Percentiles rank a stretch among this genome's conserved stretches.
These are phyloP conservation scores for Dipodascus albidus DNA, from an alignment of 805 yeast species.

Conservation along the genomic window DNA sequence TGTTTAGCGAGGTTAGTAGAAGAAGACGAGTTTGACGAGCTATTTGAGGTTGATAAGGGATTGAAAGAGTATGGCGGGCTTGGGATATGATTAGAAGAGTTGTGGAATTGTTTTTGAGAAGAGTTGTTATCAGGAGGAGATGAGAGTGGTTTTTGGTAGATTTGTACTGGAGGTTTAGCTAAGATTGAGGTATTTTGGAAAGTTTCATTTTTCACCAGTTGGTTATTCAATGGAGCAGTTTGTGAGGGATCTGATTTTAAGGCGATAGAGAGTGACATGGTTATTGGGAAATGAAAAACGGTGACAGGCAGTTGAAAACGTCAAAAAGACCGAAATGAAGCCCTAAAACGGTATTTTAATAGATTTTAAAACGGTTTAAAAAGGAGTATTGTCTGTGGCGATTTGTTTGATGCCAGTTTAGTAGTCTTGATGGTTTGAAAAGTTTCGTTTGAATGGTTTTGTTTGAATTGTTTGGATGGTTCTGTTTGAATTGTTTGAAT, in stretches of 20 bases:
- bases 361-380: too few relatives aligned
- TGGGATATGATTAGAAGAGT: not conserved
- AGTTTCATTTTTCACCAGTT: not conserved
- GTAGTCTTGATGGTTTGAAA: too few relatives aligned
- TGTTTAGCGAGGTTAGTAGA: too few relatives aligned
- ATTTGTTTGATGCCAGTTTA: too few relatives aligned
- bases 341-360: too few relatives aligned
- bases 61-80: not conserved
- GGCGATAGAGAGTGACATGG: too few relatives aligned
- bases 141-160: conserved; percentile 6
- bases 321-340: too few relatives aligned
- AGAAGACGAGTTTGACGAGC: not conserved
- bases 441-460: too few relatives aligned
- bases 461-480: too few relatives aligned
- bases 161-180: conserved; percentile 9
- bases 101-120: not conserved
- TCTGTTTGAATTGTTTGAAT: too few relatives aligned
- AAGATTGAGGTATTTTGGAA: not conserved
- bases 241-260: not conserved
- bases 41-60: not conserved
- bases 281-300: not conserved
- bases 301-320: too few relatives aligned
- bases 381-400: too few relatives aligned
- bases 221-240: not conserved
- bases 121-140: not conserved